These are phyloP conservation scores for Tranzscheliella williamsii DNA, from an alignment of 1,284 basidiomycete genomes.

Conservation along the genomic window DNA sequence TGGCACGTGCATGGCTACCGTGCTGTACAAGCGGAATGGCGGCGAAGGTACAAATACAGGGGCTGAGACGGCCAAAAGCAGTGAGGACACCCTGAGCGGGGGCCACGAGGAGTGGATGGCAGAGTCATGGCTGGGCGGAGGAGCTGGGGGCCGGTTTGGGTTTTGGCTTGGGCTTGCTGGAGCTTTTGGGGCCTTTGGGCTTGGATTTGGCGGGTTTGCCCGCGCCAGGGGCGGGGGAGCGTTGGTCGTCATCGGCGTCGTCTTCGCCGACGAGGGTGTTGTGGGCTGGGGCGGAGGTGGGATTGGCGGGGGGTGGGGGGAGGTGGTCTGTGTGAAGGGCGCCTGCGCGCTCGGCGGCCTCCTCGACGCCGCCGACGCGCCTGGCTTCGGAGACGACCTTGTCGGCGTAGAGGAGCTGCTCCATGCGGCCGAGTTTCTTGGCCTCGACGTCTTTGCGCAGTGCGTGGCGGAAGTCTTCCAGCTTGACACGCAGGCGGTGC, in stretches of 20 bases:
- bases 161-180: too few species aligned
- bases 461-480: conserved; percentile 58
- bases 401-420: conserved; percentile 59
- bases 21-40: too few species aligned
- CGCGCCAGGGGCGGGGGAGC: background rate
- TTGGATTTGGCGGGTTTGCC: conserved; percentile 9
- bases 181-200: background rate
- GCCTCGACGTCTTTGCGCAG: conserved; percentile 53
- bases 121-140: too few species aligned
- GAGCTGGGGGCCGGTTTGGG: too few species aligned
- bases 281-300: background rate
- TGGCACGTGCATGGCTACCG: too few species aligned
- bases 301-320: conserved; percentile 10
- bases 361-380: conserved; percentile 50
- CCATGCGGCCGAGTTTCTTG: conserved; percentile 55
- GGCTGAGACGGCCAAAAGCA: too few species aligned
- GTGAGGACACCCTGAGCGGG: too few species aligned
- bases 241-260: conserved; percentile 9
- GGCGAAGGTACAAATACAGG: too few species aligned
- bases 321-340: conserved; percentile 34
- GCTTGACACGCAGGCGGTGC: conserved; percentile 50
- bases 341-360: conserved; percentile 47
- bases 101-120: too few species aligned
- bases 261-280: conserved; percentile 6
- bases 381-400: conserved; percentile 56